These are phyloP conservation scores for Serendipita indica DNA, from an alignment of 768 basidiomycete species.

Conservation along the genomic window DNA sequence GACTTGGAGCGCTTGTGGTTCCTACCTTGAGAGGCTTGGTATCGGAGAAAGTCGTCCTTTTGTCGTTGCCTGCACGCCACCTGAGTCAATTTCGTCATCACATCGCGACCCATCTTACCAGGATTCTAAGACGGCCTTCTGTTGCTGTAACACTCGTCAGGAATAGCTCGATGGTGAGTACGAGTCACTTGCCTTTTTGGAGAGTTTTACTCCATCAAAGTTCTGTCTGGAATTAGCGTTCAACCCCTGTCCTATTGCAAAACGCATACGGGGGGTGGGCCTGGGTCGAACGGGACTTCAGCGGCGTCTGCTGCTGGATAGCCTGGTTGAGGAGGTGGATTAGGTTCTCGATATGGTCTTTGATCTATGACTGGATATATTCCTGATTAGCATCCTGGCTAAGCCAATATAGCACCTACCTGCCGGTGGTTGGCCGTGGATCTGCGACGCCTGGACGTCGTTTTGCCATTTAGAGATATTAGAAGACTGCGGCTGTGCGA, in stretches of 20 bases:
- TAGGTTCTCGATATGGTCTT: not conserved
- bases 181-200: not conserved
- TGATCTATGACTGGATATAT: not conserved
- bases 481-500: not conserved
- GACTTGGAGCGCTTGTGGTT: not conserved
- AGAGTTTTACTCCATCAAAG: not conserved
- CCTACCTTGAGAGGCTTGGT: not conserved
- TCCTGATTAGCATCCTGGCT: no score
- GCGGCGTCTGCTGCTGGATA: not conserved
- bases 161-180: not conserved
- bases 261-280: not conserved
- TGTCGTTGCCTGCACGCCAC: not conserved
- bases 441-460: not conserved
- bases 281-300: not conserved
- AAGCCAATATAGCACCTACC: no score
- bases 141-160: not conserved
- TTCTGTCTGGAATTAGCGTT: not conserved
- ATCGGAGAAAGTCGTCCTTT: not conserved
- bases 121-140: not conserved
- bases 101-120: not conserved
- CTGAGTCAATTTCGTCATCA: not conserved
- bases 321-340: not conserved
- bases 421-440: not conserved
- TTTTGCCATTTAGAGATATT: conserved; percentile 6
- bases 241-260: not conserved